phyloP scores from a whole-genome alignment of 140 eudicot genomes.

The Senecio squalidus region DNA sequence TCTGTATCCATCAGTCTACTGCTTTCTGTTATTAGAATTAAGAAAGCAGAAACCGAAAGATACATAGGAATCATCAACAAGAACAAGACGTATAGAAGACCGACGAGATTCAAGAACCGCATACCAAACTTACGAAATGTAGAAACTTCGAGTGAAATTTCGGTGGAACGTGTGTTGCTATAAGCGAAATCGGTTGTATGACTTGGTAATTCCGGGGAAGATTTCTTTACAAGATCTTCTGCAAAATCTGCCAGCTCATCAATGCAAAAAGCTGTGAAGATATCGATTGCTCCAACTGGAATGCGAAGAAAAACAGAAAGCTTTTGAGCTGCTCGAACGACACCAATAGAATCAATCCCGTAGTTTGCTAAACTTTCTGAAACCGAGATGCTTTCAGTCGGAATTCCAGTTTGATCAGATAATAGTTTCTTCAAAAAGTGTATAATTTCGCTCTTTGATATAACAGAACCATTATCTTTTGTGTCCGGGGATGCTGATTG shows the following conservation, averaged over 20 bases:
- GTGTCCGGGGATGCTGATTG: not conserved
- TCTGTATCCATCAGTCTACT: conserved; percentile 2
- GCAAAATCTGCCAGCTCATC: conserved; percentile 47
- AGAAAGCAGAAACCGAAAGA: conserved; percentile 34
- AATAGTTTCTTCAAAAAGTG: conserved; percentile 31
- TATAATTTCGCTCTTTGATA: conserved; percentile 31
- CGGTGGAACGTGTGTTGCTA: not conserved
- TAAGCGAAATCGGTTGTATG: conserved; percentile 2
- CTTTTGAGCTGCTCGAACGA: conserved; percentile 51
- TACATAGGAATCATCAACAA: conserved; percentile 33
- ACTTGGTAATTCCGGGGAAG: conserved; percentile 6
- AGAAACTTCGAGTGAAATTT: conserved; percentile 15
- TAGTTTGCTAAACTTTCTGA: conserved; percentile 29
- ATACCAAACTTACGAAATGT: conserved; percentile 20
- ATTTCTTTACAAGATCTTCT: conserved; percentile 27
- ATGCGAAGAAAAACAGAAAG: conserved; percentile 34
- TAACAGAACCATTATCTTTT: not conserved
- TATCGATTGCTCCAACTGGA: conserved; percentile 48
- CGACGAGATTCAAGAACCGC: conserved; percentile 34
- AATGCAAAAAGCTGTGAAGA: conserved; percentile 48
- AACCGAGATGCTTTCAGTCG: conserved; percentile 23
- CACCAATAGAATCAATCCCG: conserved; percentile 49
- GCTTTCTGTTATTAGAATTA: conserved; percentile 5
- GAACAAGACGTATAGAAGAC: conserved; percentile 27
- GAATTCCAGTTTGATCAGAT: conserved; percentile 32